Conservation (phyloP, 768 basidiomycete species). For the Mycena amicta region DNA sequence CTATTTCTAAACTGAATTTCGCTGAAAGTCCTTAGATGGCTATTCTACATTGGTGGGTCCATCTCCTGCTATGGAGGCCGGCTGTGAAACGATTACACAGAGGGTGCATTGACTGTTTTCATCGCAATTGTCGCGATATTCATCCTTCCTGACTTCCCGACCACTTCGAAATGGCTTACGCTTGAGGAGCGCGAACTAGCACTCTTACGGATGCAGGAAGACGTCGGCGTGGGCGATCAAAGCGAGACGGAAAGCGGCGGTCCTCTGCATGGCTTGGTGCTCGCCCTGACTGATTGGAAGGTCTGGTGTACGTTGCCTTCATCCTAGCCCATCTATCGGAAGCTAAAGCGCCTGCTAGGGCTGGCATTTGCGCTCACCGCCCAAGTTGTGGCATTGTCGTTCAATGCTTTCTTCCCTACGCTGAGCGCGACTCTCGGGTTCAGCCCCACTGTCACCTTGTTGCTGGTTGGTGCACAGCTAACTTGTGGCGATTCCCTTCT, state of each 20-base stretch:
- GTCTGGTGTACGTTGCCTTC: constrained; percentile 69
- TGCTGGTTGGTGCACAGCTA: constrained; percentile 53
- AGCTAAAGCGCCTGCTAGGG: constrained; percentile 36
- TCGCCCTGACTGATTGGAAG: constrained; percentile 80
- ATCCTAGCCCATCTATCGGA: too few relatives aligned
- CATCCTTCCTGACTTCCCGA: constrained; percentile 82
- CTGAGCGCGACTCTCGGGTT: constrained; percentile 76
- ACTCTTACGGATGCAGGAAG: constrained; percentile 66
- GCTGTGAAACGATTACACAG: too few relatives aligned
- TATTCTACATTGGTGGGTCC: constrained; percentile 69
- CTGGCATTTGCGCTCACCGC: constrained; percentile 64
- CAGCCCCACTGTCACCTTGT: constrained; percentile 61
- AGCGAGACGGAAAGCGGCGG: constrained; percentile 41
- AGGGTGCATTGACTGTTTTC: constrained; percentile 65
- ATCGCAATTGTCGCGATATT: constrained; percentile 59
- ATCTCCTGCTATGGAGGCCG: too few relatives aligned
- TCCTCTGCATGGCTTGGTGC: constrained; percentile 49
- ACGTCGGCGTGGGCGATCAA: constrained; percentile 56
- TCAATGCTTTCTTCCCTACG: constrained; percentile 83
- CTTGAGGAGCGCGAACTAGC: constrained; percentile 63
- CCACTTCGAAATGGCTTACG: constrained; percentile 65
- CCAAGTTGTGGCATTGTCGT: constrained; percentile 66
- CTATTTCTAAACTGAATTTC: neutral
- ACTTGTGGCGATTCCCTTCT: neutral
- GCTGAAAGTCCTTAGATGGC: constrained; percentile 54